A percentile compares a stretch with the other conserved stretches of the same genome.
phyloP scores from a whole-genome alignment of 495 filamentous ascomycete species.

The Penicillium pulvis region DNA sequence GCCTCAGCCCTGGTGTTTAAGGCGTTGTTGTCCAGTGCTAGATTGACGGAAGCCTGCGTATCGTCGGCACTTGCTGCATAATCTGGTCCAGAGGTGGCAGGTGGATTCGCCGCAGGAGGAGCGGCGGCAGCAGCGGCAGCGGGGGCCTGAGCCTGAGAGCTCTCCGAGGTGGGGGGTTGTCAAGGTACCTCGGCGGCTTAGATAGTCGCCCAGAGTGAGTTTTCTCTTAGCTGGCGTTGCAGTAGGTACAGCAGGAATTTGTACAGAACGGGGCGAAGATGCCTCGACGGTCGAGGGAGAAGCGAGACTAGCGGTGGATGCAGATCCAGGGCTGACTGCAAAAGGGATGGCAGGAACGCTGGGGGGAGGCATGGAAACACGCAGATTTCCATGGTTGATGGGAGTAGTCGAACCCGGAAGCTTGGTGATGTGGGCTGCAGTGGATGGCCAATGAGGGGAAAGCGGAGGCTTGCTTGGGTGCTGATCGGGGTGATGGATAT shows the following conservation, averaged over 20 bases:
- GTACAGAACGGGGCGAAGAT: constrained; percentile 22
- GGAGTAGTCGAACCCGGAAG: constrained; percentile 29
- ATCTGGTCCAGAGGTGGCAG: constrained; percentile 21
- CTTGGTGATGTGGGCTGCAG: constrained; percentile 39
- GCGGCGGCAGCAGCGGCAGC: constrained; percentile 20
- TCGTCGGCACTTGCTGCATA: constrained; percentile 13
- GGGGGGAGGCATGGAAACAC: constrained; percentile 43
- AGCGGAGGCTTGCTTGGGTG: constrained; percentile 32
- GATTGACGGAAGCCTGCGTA: constrained; percentile 20
- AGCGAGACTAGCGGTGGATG: constrained; percentile 32
- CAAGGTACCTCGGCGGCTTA: constrained; percentile 50
- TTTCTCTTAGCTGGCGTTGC: constrained; percentile 66
- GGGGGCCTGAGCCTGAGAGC: constrained; percentile 33
- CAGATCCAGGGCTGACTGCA: constrained; percentile 36
- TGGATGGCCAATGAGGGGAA: constrained; percentile 43
- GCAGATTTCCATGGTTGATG: constrained; percentile 34
- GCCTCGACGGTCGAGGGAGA: constrained; percentile 38
- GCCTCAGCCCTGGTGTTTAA: constrained; percentile 11
- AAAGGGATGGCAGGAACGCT: constrained; percentile 20
- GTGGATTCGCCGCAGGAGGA: constrained; percentile 27
- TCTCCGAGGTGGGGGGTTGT: constrained; percentile 47
- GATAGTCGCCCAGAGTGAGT: constrained; percentile 68
- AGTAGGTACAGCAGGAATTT: constrained; percentile 42
- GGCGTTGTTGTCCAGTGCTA: constrained; percentile 15
- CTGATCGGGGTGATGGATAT: constrained; percentile 19